Conservation (phyloP, 495 filamentous ascomycete species). For the Chaetomium tenue region DNA sequence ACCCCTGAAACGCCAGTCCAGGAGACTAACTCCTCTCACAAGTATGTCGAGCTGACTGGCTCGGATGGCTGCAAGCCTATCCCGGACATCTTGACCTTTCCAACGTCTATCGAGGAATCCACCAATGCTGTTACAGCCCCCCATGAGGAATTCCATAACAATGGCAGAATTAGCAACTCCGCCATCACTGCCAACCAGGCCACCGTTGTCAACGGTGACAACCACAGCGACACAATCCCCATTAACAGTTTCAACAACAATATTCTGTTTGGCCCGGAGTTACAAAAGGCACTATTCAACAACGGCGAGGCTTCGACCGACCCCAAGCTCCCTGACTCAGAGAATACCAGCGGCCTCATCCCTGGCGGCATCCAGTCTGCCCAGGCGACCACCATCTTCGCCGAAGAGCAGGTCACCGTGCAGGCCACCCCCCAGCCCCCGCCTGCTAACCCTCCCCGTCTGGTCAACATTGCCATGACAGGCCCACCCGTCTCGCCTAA, state of each 20-base stretch:
- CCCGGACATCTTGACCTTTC: neutral
- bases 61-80: neutral
- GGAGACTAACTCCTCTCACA: neutral
- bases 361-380: neutral
- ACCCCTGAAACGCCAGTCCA: neutral
- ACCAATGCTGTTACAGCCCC: neutral
- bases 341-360: neutral
- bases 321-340: conserved; percentile 3
- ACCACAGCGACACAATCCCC: neutral
- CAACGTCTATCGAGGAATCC: neutral
- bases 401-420: neutral
- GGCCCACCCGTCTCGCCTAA: neutral
- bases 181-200: neutral
- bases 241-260: neutral
- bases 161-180: neutral
- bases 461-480: conserved; percentile 13
- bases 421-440: neutral
- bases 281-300: conserved; percentile 12
- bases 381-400: neutral
- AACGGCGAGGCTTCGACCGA: conserved; percentile 8
- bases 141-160: conserved; percentile 13
- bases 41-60: neutral
- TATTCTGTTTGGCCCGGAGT: conserved; percentile 3
- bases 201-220: neutral
- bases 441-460: neutral